phyloP scores from a whole-genome alignment of 1,139 yeast genomes.

The Yamadazyma atmosphaerica region DNA sequence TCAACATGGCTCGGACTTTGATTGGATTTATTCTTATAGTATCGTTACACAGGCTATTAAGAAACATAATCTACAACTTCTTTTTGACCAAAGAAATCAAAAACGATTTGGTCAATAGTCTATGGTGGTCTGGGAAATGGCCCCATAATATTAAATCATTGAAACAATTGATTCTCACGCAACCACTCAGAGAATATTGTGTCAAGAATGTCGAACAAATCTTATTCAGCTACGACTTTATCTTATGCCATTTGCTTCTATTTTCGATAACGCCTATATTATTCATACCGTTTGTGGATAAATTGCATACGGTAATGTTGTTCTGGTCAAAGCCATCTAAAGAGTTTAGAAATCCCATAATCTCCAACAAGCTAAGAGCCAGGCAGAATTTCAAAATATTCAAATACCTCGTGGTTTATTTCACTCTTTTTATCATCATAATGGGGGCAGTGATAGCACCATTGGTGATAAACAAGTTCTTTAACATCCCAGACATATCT shows the following conservation, averaged over 20 bases:
- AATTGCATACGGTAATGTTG: slow-evolving; percentile 34
- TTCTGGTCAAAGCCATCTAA: slow-evolving; percentile 38
- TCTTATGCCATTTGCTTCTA: slow-evolving; percentile 64
- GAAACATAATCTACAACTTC: slow-evolving; percentile 31
- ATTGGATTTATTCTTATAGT: slow-evolving; percentile 59
- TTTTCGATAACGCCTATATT: slow-evolving; percentile 62
- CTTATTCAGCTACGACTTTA: slow-evolving; percentile 69
- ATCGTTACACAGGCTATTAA: slow-evolving; percentile 54
- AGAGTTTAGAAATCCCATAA: slow-evolving; percentile 27
- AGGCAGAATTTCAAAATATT: slow-evolving; percentile 18
- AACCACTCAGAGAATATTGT: slow-evolving; percentile 66
- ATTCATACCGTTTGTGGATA: slow-evolving; percentile 61
- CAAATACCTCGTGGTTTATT: slow-evolving; percentile 22
- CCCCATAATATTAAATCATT: slow-evolving; percentile 42
- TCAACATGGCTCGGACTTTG: slow-evolving; percentile 57
- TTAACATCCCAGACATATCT: slow-evolving; percentile 18
- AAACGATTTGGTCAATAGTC: slow-evolving; percentile 55
- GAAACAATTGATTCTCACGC: slow-evolving; percentile 60
- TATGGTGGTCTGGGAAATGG: slow-evolving; percentile 94
- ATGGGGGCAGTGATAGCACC: slow-evolving; percentile 24
- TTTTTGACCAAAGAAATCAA: slow-evolving; percentile 60
- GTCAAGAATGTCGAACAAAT: slow-evolving; percentile 72
- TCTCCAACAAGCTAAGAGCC: slow-evolving; percentile 22
- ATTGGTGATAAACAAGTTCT: slow-evolving; percentile 23
- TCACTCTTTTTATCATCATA: slow-evolving; percentile 17